These are phyloP conservation scores for Cerioporus squamosus DNA, from an alignment of 1,284 basidiomycete species.

Conservation along the genomic window DNA sequence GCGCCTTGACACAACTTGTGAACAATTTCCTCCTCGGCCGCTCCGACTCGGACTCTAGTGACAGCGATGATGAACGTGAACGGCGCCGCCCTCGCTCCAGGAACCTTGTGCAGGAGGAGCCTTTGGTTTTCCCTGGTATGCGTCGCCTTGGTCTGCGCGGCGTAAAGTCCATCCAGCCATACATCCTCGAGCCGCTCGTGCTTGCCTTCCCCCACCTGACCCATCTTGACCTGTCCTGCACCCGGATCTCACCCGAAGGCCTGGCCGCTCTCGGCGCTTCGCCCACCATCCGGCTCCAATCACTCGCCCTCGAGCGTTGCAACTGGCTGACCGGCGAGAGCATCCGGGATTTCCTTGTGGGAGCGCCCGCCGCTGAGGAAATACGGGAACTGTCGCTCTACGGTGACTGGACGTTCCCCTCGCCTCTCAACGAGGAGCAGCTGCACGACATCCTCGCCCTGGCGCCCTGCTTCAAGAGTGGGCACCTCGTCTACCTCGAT, in stretches of 20 bases:
- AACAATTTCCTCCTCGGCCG: conserved; percentile 62
- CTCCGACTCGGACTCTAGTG: conserved; percentile 49
- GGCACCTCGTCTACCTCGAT: conserved; percentile 86
- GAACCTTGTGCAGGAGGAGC: conserved; percentile 47
- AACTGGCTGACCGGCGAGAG: conserved; percentile 81
- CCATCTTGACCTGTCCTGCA: conserved; percentile 89
- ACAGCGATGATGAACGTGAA: conserved; percentile 45
- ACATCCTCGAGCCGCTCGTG: conserved; percentile 80
- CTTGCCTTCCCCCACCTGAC: conserved; percentile 87
- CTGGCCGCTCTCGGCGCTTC: conserved; percentile 71
- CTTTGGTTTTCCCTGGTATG: conserved; percentile 74
- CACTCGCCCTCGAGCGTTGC: conserved; percentile 90
- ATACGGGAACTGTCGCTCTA: conserved; percentile 88
- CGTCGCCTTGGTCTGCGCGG: conserved; percentile 87
- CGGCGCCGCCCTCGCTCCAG: conserved; percentile 39
- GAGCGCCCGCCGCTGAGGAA: conserved; percentile 65
- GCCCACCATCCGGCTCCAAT: conserved; percentile 68
- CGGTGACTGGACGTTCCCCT: conserved; percentile 86
- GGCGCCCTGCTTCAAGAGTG: conserved; percentile 84
- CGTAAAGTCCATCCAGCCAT: conserved; percentile 76
- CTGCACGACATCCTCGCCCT: conserved; percentile 69
- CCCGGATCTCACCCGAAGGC: conserved; percentile 81
- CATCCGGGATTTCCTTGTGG: conserved; percentile 77
- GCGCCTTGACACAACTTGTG: conserved; percentile 85
- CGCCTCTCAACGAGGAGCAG: conserved; percentile 76